Evolutionary conservation across 2,329 filamentous ascomycete genomes (phyloP), one percentile per base, ranked within the genome.

Genomic region (Penicillium sumatraense): DNA sequence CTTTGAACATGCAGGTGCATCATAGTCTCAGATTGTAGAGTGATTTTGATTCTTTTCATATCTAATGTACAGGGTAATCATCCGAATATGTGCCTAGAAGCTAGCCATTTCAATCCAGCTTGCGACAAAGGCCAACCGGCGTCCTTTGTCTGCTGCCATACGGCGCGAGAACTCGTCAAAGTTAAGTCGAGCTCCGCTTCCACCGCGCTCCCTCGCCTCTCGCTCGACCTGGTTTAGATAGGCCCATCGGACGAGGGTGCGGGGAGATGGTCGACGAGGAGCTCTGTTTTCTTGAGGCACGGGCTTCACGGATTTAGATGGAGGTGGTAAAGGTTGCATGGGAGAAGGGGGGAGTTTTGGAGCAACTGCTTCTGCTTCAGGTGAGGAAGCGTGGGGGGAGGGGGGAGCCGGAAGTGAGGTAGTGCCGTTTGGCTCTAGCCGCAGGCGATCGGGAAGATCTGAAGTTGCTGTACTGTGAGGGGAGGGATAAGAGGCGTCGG

Each of bases 61-160:
- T 46, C 24, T 56, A 56, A 56, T 56, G 24, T 51, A 56, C 49
- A 56, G 24, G 45, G 33, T 40, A 40, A 29, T 31, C 31, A n/a
- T 38, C 33, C 13, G 20, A 18, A 27, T 29, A 11, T 29, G 20
- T 13, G 27, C n/a, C 54, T 61, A 86, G 69, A 87, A 84, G 70
- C 81, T 80, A 65, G 84, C 84, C 81, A 86, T 81, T 60, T 97
- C 93, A 73, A 97, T 90, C 93, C 93, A 98, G 66, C 86, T 90
- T 56, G 90, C 90, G 44, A 97, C 80, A 73, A 96, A 93, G 63
- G 90, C 89, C 58, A 93, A 80, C 50, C 88, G 78, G 68, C 86
- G 85, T 21, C 85, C 84, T 61, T 87, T 84, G 59, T 86, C 82
- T n/a, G 81, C 80, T 63, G 86, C 85, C 77, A 95, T 91, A 47